Conservation (phyloP, 257 asterid genomes). For the Ballota nigra region DNA sequence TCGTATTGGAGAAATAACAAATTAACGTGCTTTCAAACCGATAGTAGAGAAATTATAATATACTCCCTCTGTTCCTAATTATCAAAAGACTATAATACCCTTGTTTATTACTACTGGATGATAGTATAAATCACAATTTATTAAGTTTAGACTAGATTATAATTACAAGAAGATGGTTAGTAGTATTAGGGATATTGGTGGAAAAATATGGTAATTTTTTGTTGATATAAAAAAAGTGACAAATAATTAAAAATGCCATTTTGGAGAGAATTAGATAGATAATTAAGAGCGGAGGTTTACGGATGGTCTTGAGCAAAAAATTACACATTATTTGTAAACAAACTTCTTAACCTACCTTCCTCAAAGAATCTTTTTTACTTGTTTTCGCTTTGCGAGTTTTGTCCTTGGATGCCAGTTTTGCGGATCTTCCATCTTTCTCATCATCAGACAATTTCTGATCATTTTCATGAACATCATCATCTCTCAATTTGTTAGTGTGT, state of each 20-base stretch:
- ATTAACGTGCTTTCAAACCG: background rate
- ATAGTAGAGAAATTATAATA: background rate
- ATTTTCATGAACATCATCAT: slow-evolving; percentile 41
- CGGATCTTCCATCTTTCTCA: slow-evolving; percentile 35
- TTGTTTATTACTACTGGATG: too few relatives aligned
- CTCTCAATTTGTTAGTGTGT: slow-evolving; percentile 48
- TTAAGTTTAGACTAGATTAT: too few relatives aligned
- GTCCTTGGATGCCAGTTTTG: slow-evolving; percentile 32
- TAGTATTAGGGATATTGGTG: too few relatives aligned
- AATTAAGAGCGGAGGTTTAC: too few relatives aligned
- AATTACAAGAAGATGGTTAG: too few relatives aligned
- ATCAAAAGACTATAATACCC: too few relatives aligned
- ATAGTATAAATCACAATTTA: too few relatives aligned
- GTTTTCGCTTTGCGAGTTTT: slow-evolving; percentile 31
- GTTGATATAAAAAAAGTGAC: background rate
- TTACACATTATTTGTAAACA: background rate
- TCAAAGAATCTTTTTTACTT: slow-evolving; percentile 37
- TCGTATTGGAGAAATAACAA: slow-evolving; percentile 1
- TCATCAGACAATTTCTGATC: slow-evolving; percentile 35
- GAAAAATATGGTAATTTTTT: too few relatives aligned
- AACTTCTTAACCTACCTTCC: slow-evolving; percentile 62
- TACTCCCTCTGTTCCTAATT: too few relatives aligned
- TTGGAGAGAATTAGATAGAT: too few relatives aligned
- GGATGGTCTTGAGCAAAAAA: background rate
- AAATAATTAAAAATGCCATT: background rate